These are phyloP conservation scores for Arbutus unedo DNA, from an alignment of 148 eudicot species.

Conservation along the genomic window DNA sequence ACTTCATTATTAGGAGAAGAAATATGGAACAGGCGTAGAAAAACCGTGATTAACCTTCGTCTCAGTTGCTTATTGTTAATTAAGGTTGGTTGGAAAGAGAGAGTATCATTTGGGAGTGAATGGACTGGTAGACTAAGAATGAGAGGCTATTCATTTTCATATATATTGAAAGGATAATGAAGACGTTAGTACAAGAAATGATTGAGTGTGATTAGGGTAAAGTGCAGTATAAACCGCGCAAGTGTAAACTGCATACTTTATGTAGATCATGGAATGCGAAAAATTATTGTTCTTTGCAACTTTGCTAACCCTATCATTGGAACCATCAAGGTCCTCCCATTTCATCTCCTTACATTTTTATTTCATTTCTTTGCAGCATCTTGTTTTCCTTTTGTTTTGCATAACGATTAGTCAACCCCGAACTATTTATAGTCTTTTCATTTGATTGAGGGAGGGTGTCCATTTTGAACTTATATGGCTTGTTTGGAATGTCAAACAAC, in stretches of 20 bases:
- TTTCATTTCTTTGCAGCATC: neutral
- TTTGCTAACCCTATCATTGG: neutral
- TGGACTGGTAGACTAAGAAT: neutral
- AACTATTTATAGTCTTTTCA: neutral
- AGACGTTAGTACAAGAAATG: neutral
- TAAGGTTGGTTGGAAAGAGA: neutral
- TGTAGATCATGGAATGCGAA: neutral
- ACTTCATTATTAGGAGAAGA: neutral
- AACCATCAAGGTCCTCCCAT: neutral
- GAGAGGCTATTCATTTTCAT: neutral
- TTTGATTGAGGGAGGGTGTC: neutral
- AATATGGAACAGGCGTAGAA: neutral
- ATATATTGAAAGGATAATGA: neutral
- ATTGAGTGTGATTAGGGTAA: neutral
- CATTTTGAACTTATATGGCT: neutral
- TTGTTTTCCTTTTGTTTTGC: neutral
- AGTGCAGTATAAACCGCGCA: neutral
- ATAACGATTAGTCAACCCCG: neutral
- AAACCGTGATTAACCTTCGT: neutral
- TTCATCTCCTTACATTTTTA: neutral
- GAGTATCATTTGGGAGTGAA: neutral
- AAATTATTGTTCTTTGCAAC: neutral
- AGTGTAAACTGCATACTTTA: neutral
- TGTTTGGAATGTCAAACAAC: constrained; percentile 14
- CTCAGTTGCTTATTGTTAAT: neutral